phyloP scores from a whole-genome alignment of 805 yeast species.

The Metschnikowia drakensbergensis region DNA sequence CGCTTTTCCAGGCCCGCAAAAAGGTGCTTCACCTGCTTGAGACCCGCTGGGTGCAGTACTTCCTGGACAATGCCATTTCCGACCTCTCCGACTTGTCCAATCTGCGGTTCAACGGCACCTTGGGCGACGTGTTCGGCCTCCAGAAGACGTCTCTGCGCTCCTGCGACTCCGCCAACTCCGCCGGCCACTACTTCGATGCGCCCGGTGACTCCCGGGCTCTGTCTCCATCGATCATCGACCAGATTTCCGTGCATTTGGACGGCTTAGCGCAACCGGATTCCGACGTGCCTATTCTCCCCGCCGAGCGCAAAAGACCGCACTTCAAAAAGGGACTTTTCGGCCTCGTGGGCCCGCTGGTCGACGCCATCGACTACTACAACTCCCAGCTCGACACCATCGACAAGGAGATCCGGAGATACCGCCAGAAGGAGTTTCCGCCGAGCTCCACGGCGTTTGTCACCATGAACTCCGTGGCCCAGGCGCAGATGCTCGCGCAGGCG shows the following conservation, averaged over 20 bases:
- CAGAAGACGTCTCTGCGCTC: neutral
- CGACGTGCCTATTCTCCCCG: conserved; percentile 25
- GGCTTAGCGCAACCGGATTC: conserved; percentile 1
- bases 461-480: conserved; percentile 91
- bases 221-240: conserved; percentile 22
- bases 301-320: conserved; percentile 50
- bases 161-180: too few relatives aligned
- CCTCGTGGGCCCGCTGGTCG: conserved; percentile 63
- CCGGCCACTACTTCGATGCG: neutral
- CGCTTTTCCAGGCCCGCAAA: conserved; percentile 57
- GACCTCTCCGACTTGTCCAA: conserved; percentile 28
- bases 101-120: conserved; percentile 24
- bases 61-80: conserved; percentile 36
- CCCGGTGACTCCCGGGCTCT: neutral
- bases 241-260: conserved; percentile 25
- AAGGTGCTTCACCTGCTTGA: conserved; percentile 57
- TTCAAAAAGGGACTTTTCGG: conserved; percentile 61
- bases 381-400: conserved; percentile 67
- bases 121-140: conserved; percentile 29
- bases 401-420: conserved; percentile 59
- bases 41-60: conserved; percentile 64
- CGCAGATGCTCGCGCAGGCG: conserved; percentile 96
- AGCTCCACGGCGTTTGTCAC: conserved; percentile 92
- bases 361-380: conserved; percentile 76
- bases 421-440: conserved; percentile 68